Evolutionary conservation across 352 stramenopile genomes (phyloP), one percentile per base, ranked within the genome.

Genomic region (Globisporangium apiculatum): DNA sequence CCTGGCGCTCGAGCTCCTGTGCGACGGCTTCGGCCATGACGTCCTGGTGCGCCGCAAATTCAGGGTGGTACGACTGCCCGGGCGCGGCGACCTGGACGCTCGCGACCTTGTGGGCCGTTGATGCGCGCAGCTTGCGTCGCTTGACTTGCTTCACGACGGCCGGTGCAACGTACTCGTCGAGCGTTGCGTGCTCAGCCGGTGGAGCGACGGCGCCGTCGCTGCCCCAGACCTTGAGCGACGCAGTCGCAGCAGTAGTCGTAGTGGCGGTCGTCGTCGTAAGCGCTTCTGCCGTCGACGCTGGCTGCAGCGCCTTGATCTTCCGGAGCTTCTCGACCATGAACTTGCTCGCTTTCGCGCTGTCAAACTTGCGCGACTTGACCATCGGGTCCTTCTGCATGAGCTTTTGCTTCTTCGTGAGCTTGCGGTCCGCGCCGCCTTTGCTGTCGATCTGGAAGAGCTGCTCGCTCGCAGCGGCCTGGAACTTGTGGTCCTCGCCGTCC

Each of bases 21-120:
- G 80, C 79, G 5, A 91, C 71, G 0, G 85, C 85, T 48, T 85
- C 71, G 10, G 85, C 81, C 58, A 94, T 73, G 8, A 89, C 74
- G 51, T 92, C 83, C 62, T 94, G 80, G 58, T 94, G 85, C 3
- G 82, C 73, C 9, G 82, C 73, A 61, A 91, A 91, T 57, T 91
- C 79, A 11, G 85, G 85, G 67, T 94, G 75, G 68, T 94, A 94
- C 68, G 85, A 94, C 68, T 94, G 85, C 1, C 85, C 85, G 1
- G 78, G 72, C 24, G 69, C 75, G 14, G 85, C 77, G 53, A 94
- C 75, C 55, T 88, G 70, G 17, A 94, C 85, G 57, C 76, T 85
- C n/a, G 78, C 57, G 43, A 93, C 58, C 49, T 82, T 80, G 73
- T 93, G 65, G 57, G 72, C 73, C 7, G 85, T 94, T 9, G 81